These are phyloP conservation scores for Pichia sp. DNA, from an alignment of 1,139 yeast species.

Conservation along the genomic window DNA sequence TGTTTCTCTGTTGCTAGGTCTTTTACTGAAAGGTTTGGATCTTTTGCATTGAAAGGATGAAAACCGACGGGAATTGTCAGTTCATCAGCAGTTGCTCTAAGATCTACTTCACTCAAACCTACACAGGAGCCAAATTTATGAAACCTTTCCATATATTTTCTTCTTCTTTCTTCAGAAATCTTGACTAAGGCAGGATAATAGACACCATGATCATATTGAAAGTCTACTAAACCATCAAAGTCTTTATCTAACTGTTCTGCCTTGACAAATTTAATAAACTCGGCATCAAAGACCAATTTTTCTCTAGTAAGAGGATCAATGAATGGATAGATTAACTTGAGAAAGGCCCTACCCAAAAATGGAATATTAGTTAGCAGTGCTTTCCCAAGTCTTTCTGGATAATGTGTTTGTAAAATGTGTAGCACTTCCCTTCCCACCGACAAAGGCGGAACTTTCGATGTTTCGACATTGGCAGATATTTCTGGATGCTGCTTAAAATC, in stretches of 20 bases:
- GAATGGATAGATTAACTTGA: slow-evolving; percentile 85
- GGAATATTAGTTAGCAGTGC: slow-evolving; percentile 90
- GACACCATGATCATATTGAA: slow-evolving; percentile 45
- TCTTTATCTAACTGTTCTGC: slow-evolving; percentile 70
- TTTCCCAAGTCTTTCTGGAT: slow-evolving; percentile 90
- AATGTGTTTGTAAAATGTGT: slow-evolving; percentile 85
- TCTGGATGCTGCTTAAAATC: slow-evolving; percentile 72
- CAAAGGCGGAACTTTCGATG: slow-evolving; percentile 74
- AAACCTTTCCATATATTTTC: slow-evolving; percentile 38
- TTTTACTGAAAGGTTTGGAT: background rate
- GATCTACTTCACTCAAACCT: slow-evolving; percentile 62
- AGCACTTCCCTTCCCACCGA: slow-evolving; percentile 75
- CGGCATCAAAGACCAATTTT: slow-evolving; percentile 84
- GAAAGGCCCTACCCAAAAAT: slow-evolving; percentile 83
- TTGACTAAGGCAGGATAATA: slow-evolving; percentile 43
- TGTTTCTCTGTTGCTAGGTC: background rate
- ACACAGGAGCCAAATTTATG: slow-evolving; percentile 38
- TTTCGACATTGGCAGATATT: slow-evolving; percentile 36
- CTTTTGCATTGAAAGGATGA: slow-evolving; percentile 17
- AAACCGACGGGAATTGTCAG: slow-evolving; percentile 33
- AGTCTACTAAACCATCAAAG: slow-evolving; percentile 78
- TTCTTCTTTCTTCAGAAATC: slow-evolving; percentile 35
- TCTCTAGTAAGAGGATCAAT: slow-evolving; percentile 93
- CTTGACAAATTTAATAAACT: slow-evolving; percentile 77
- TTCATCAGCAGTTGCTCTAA: slow-evolving; percentile 50